These are phyloP conservation scores for Termitomyces sp. DNA, from an alignment of 768 basidiomycete species.

Conservation along the genomic window DNA sequence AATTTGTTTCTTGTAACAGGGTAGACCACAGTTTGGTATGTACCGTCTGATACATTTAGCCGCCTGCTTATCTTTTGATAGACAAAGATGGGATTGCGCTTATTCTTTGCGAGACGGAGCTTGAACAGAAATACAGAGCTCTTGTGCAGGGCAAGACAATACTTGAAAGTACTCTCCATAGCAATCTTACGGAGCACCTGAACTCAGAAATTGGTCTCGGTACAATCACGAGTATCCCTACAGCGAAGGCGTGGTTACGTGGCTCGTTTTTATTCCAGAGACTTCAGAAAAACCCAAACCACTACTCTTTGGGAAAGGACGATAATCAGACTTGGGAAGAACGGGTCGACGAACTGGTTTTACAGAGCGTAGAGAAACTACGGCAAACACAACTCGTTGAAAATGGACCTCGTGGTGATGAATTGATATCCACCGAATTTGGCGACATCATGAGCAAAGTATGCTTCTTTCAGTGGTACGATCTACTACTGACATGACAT, in stretches of 20 bases:
- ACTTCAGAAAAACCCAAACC: conserved; percentile 74
- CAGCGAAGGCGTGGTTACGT: conserved; percentile 78
- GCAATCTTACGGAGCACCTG: conserved; percentile 82
- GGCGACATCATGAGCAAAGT: conserved; percentile 90
- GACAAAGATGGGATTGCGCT: conserved; percentile 82
- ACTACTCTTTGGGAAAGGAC: conserved; percentile 63
- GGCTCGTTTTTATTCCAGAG: conserved; percentile 85
- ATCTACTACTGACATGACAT: conserved; percentile 4
- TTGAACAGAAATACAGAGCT: conserved; percentile 66
- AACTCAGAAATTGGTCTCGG: conserved; percentile 90
- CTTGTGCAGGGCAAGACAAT: conserved; percentile 67
- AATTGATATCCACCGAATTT: conserved; percentile 61
- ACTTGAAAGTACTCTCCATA: conserved; percentile 83
- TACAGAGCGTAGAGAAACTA: conserved; percentile 55
- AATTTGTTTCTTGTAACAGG: conserved; percentile 33
- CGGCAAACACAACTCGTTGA: conserved; percentile 55
- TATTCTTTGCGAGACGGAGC: conserved; percentile 72
- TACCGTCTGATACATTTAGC: neutral
- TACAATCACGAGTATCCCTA: conserved; percentile 65
- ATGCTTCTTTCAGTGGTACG: conserved; percentile 6
- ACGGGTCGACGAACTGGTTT: conserved; percentile 68
- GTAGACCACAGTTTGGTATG: conserved; percentile 86
- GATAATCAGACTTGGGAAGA: conserved; percentile 62
- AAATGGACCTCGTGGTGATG: conserved; percentile 28
- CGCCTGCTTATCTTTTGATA: conserved; percentile 17